Percentiles rank a stretch among this genome's conserved stretches.
Conservation (phyloP, 257 asterid genomes). For the Phtheirospermum japonicum region DNA sequence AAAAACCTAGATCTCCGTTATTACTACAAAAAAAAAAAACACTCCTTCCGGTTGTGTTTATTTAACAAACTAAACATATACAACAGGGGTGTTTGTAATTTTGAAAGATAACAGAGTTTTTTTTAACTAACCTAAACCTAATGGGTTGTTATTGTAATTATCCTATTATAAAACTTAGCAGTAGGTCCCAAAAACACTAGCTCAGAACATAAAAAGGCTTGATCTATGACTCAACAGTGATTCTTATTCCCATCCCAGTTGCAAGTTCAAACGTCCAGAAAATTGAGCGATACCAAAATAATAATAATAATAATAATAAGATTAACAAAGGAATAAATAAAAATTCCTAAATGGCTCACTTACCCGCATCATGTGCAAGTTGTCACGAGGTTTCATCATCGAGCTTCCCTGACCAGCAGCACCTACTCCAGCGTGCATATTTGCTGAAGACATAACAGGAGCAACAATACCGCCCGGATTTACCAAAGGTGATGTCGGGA, state of each 20-base stretch:
- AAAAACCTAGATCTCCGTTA: too few relatives aligned
- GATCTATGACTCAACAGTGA: neutral
- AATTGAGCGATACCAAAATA: slow-evolving; percentile 16
- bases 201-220: neutral
- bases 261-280: neutral
- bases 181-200: neutral
- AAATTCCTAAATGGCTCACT: slow-evolving; percentile 28
- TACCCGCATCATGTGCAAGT: slow-evolving; percentile 68
- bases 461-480: slow-evolving; percentile 64
- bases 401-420: slow-evolving; percentile 71
- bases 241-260: slow-evolving; percentile 4
- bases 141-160: too few relatives aligned
- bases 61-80: too few relatives aligned
- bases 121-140: too few relatives aligned
- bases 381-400: slow-evolving; percentile 60
- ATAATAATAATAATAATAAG: too few relatives aligned
- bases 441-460: slow-evolving; percentile 61
- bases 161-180: too few relatives aligned
- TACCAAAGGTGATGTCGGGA: slow-evolving; percentile 55
- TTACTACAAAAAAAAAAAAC: too few relatives aligned
- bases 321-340: neutral
- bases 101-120: too few relatives aligned
- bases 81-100: too few relatives aligned
- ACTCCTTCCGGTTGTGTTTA: too few relatives aligned
- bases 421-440: slow-evolving; percentile 63